Percentiles rank a stretch among this genome's conserved stretches.
Conservation (phyloP, 805 yeast genomes). For the Saturnispora ahearnii region DNA sequence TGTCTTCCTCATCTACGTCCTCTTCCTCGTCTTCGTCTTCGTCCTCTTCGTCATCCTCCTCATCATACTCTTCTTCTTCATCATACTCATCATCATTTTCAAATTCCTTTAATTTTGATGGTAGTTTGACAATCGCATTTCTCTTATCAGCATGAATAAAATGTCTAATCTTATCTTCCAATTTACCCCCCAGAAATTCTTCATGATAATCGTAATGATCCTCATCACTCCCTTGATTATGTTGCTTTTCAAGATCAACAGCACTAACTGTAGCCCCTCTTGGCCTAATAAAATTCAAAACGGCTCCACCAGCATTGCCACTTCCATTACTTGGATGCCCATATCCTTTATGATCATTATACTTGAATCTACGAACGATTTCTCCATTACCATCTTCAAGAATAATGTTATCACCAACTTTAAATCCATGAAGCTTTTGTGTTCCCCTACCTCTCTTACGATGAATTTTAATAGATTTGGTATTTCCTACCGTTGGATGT, state of each 20-base stretch:
- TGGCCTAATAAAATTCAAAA: constrained; percentile 4
- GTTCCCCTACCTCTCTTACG: constrained; percentile 5
- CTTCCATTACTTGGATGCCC: background rate
- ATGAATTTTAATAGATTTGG: background rate
- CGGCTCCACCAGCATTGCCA: background rate
- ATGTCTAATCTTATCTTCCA: constrained; percentile 22
- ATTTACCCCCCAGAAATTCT: constrained; percentile 9
- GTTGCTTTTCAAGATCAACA: constrained; percentile 6
- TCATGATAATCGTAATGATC: constrained; percentile 5
- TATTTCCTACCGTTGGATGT: background rate
- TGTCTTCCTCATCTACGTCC: constrained; percentile 4
- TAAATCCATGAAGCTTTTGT: constrained; percentile 54
- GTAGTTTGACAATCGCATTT: constrained; percentile 13
- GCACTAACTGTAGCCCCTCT: constrained; percentile 6
- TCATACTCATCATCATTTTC: constrained; percentile 21
- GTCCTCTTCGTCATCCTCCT: constrained; percentile 14
- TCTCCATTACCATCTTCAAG: constrained; percentile 93
- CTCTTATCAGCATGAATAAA: constrained; percentile 21
- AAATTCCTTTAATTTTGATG: constrained; percentile 8
- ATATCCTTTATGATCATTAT: constrained; percentile 37
- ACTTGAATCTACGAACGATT: constrained; percentile 69
- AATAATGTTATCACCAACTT: constrained; percentile 64
- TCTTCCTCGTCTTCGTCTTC: background rate
- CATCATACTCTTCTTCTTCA: constrained; percentile 16
- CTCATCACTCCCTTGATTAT: background rate